Evolutionary conservation across 257 asterid genomes (phyloP).

Genomic region (Ilex aquifolium): DNA sequence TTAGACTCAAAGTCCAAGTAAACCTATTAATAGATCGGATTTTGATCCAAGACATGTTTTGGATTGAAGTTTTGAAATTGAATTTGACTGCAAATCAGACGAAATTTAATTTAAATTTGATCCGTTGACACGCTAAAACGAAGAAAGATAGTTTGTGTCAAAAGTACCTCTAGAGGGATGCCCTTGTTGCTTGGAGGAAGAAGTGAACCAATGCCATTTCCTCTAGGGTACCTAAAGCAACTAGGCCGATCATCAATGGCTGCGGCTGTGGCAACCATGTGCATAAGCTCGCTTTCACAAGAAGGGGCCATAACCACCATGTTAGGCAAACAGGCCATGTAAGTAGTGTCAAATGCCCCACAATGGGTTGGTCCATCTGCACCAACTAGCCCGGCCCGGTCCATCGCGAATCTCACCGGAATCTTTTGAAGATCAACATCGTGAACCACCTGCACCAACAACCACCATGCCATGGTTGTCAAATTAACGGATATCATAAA

Average conservation of each 20-base stretch:
- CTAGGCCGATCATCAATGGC: conserved; percentile 55
- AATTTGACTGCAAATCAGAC: no score
- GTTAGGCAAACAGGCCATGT: conserved; percentile 69
- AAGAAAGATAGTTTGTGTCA: not conserved
- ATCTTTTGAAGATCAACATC: conserved; percentile 72
- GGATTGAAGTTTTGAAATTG: no score
- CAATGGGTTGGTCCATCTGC: conserved; percentile 78
- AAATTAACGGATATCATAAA: no score
- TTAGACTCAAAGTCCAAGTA: not conserved
- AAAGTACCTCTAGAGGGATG: conserved; percentile 44
- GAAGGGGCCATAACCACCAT: conserved; percentile 86
- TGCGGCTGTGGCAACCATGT: conserved; percentile 69
- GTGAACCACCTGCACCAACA: conserved; percentile 44
- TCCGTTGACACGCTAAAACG: no score
- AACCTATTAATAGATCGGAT: no score
- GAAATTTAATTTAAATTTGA: no score
- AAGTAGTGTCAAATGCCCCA: conserved; percentile 66
- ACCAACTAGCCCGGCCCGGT: conserved; percentile 67
- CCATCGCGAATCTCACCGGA: conserved; percentile 63
- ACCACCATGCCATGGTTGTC: not conserved
- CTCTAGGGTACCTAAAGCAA: conserved; percentile 67
- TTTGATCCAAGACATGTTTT: no score
- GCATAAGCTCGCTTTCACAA: conserved; percentile 65
- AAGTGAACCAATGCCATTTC: conserved; percentile 51
- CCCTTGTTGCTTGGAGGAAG: conserved; percentile 57